Percentiles rank a stretch among this genome's conserved stretches.
Evolutionary conservation across 306 rosid species (phyloP).

Genomic region (Acacia confusa): DNA sequence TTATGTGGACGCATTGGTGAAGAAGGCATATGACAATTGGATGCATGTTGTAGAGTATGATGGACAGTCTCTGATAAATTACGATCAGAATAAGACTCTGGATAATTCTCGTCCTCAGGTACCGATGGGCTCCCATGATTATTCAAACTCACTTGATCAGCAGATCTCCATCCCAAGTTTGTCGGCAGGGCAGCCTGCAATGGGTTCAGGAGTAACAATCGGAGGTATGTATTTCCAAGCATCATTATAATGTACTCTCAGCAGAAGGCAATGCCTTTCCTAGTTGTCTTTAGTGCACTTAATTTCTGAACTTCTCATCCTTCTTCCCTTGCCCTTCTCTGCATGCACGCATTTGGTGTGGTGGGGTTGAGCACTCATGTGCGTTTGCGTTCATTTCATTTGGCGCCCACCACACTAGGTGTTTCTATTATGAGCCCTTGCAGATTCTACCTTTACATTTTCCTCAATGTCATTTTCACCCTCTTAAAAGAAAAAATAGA

Average conservation of each 20-base stretch:
- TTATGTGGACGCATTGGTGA: conserved; percentile 80
- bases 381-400: neutral
- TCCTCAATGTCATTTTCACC: neutral
- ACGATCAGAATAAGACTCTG: conserved; percentile 50
- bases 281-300: neutral
- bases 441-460: neutral
- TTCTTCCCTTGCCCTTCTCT: conserved; percentile 5
- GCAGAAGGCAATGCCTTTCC: neutral
- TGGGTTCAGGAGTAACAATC: conserved; percentile 46
- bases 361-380: neutral
- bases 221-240: conserved; percentile 53
- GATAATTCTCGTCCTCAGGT: conserved; percentile 46
- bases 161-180: conserved; percentile 50
- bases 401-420: conserved; percentile 6
- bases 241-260: neutral
- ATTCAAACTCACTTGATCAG: conserved; percentile 57
- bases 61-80: conserved; percentile 59
- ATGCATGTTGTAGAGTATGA: conserved; percentile 81
- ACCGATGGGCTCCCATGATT: conserved; percentile 47
- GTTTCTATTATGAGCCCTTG: neutral
- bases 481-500: neutral
- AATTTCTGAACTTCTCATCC: neutral
- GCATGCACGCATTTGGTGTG: neutral
- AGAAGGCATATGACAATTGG: conserved; percentile 91
- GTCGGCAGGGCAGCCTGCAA: conserved; percentile 51